Evolutionary conservation across 768 basidiomycete genomes (phyloP).

Genomic region (Panaeolus papilionaceus): DNA sequence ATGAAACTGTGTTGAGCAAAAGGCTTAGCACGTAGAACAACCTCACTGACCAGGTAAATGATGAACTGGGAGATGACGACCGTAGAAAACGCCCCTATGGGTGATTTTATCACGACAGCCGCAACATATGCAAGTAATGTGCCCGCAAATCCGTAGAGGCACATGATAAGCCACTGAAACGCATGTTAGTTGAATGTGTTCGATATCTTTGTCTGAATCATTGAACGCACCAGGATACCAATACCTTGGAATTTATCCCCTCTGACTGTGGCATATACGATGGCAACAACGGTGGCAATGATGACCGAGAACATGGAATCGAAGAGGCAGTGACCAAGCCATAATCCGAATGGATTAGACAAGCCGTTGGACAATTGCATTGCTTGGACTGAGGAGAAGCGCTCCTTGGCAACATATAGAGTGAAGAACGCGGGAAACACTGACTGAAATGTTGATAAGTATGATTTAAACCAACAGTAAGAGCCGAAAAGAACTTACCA

Average conservation of each 20-base stretch:
- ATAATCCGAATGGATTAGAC: conserved; percentile 69
- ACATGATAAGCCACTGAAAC: conserved; percentile 70
- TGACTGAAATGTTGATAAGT: conserved; percentile 44
- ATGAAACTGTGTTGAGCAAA: neutral
- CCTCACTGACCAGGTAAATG: conserved; percentile 46
- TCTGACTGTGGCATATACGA: conserved; percentile 62
- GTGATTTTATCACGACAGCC: conserved; percentile 64
- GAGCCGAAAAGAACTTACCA: conserved; percentile 49
- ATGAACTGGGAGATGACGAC: conserved; percentile 77
- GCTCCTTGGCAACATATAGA: conserved; percentile 76
- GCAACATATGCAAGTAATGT: conserved; percentile 73
- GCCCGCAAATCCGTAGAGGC: conserved; percentile 72
- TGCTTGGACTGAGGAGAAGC: conserved; percentile 73
- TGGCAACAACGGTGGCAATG: conserved; percentile 65
- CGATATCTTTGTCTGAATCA: conserved; percentile 5
- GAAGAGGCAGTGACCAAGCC: conserved; percentile 80
- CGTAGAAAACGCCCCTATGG: conserved; percentile 75
- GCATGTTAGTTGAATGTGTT: neutral
- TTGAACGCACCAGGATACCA: conserved; percentile 56
- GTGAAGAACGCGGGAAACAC: conserved; percentile 83
- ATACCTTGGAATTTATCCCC: conserved; percentile 67
- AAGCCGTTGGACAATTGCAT: conserved; percentile 84
- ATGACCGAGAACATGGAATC: conserved; percentile 65
- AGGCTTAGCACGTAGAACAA: neutral
- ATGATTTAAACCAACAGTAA: conserved; percentile 6